These are phyloP conservation scores for Arbutus unedo DNA, from an alignment of 148 eudicot species.

Conservation along the genomic window DNA sequence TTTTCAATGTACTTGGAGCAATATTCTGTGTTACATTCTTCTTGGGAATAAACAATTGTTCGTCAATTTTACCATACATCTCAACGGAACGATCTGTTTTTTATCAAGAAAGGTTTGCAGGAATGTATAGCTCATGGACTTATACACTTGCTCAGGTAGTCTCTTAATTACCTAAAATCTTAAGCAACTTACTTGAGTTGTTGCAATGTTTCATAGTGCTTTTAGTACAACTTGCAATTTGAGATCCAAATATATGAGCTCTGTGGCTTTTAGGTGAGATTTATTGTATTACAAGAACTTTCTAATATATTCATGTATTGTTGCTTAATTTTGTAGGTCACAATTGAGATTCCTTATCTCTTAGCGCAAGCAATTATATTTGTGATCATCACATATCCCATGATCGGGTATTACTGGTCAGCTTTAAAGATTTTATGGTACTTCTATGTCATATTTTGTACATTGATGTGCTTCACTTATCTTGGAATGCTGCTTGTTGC, in stretches of 20 bases:
- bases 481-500: slow-evolving; percentile 77
- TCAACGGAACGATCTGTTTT: slow-evolving; percentile 64
- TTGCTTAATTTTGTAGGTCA: slow-evolving; percentile 53
- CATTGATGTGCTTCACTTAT: slow-evolving; percentile 61
- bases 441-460: slow-evolving; percentile 64
- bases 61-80: slow-evolving; percentile 48
- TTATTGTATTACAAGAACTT: too few relatives aligned
- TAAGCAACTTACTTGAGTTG: not conserved
- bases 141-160: slow-evolving; percentile 76
- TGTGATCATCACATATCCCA: too few relatives aligned
- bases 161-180: not conserved
- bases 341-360: slow-evolving; percentile 70
- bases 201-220: not conserved
- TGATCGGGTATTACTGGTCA: too few relatives aligned
- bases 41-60: slow-evolving; percentile 61
- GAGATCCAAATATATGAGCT: not conserved
- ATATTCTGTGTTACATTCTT: slow-evolving; percentile 49
- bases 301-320: too few relatives aligned
- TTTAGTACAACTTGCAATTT: not conserved
- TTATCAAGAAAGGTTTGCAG: slow-evolving; percentile 76
- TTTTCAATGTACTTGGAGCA: slow-evolving; percentile 56
- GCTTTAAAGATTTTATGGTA: slow-evolving; percentile 66
- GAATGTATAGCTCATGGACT: slow-evolving; percentile 77
- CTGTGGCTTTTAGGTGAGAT: not conserved
- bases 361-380: not conserved